These are phyloP conservation scores for Zarea fungicola DNA, from an alignment of 2,329 filamentous ascomycete species.

Conservation along the genomic window DNA sequence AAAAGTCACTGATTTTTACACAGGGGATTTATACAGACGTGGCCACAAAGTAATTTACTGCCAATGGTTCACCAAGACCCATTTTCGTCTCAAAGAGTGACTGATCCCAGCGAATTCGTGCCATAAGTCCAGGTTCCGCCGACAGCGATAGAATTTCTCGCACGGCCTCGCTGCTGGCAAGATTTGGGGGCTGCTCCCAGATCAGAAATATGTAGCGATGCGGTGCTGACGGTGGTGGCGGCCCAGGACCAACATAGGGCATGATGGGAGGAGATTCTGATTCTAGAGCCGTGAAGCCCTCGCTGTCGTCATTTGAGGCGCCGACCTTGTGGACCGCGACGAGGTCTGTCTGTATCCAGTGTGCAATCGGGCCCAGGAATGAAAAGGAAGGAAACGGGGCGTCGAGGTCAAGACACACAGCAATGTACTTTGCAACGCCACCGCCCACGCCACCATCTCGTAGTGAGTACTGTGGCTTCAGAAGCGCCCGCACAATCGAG, in stretches of 20 bases:
- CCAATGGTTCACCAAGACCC: slow-evolving; percentile 1
- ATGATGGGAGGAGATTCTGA: slow-evolving; percentile 24
- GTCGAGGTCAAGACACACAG: slow-evolving; percentile 38
- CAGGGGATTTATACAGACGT: not conserved
- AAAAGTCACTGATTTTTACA: not conserved
- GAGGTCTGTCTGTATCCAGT: slow-evolving; percentile 37
- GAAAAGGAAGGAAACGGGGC: slow-evolving; percentile 38
- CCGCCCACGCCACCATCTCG: no score
- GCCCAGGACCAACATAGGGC: slow-evolving; percentile 40
- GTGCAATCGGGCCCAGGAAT: slow-evolving; percentile 40
- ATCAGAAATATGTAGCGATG: slow-evolving; percentile 47
- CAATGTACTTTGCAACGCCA: slow-evolving; percentile 3
- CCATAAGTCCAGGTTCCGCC: not conserved
- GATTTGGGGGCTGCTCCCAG: slow-evolving; percentile 37
- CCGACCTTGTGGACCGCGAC: slow-evolving; percentile 21
- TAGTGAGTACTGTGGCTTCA: not conserved
- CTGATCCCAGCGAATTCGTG: slow-evolving; percentile 9
- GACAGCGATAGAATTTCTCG: not conserved
- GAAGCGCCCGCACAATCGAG: not conserved
- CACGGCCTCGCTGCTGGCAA: not conserved
- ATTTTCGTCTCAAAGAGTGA: not conserved
- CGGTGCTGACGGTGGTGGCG: slow-evolving; percentile 39
- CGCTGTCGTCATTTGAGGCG: slow-evolving; percentile 16
- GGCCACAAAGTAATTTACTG: slow-evolving; percentile 6
- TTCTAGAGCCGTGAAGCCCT: slow-evolving; percentile 10